A percentile compares a stretch with the other conserved stretches of the same genome.
phyloP scores from a whole-genome alignment of 352 stramenopile species.

The Globisporangium radiosum region DNA sequence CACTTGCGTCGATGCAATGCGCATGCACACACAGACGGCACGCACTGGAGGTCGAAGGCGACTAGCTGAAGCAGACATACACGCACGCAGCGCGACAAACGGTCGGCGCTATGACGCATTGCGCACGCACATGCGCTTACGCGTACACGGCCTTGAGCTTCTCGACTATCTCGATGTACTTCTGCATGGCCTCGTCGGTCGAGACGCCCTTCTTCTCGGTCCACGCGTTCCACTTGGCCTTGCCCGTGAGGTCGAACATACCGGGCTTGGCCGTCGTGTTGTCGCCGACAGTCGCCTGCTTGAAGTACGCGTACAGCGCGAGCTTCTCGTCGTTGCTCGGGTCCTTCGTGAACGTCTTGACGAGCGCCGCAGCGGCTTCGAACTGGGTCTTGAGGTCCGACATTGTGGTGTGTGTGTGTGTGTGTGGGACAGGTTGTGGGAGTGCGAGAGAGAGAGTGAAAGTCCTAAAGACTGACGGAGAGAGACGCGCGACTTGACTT shows the following conservation, averaged over 20 bases:
- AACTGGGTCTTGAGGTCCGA: conserved; percentile 82
- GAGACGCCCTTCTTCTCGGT: conserved; percentile 78
- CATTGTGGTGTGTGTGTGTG: conserved; percentile 27
- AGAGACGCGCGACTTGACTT: neutral
- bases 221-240: conserved; percentile 89
- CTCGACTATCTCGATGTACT: conserved; percentile 83
- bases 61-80: too few species aligned
- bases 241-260: conserved; percentile 84
- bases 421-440: neutral
- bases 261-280: conserved; percentile 74
- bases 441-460: conserved; percentile 6
- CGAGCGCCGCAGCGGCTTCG: conserved; percentile 70
- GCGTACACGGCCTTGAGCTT: conserved; percentile 81
- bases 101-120: neutral
- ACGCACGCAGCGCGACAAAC: too few species aligned
- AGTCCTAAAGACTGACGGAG: too few species aligned
- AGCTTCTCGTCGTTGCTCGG: conserved; percentile 89
- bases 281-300: conserved; percentile 87
- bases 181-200: conserved; percentile 80
- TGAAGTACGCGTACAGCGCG: conserved; percentile 85
- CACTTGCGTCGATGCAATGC: too few species aligned
- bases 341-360: conserved; percentile 78
- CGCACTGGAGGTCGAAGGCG: too few species aligned
- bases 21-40: too few species aligned
- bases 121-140: conserved; percentile 19